Conservation (phyloP, 768 basidiomycete species). For the Suillus discolor region DNA sequence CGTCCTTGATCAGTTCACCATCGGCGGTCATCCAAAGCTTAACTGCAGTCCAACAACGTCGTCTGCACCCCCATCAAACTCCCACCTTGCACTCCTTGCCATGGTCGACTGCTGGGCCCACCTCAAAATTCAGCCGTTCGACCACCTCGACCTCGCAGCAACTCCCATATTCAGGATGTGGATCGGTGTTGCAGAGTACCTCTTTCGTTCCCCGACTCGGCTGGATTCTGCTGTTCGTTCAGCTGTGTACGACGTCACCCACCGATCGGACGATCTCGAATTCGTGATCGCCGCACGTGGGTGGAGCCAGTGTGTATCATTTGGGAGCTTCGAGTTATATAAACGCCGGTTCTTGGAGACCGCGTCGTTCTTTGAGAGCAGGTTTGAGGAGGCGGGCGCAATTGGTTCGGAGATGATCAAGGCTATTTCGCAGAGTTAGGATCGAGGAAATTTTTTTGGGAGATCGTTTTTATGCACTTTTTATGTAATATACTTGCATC, state of each 20-base stretch:
- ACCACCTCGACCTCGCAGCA: conserved; percentile 89
- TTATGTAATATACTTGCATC: neutral
- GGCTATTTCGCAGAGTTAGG: conserved; percentile 70
- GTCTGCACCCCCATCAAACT: conserved; percentile 56
- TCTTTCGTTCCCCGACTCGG: conserved; percentile 72
- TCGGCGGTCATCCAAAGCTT: conserved; percentile 48
- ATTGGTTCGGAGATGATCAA: conserved; percentile 90
- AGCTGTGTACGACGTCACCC: conserved; percentile 73
- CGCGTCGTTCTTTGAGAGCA: conserved; percentile 76
- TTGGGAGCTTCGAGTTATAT: conserved; percentile 92
- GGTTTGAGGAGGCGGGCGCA: conserved; percentile 85
- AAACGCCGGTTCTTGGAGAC: conserved; percentile 78
- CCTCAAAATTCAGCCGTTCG: conserved; percentile 84
- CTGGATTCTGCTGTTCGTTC: conserved; percentile 74
- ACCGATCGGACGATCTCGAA: conserved; percentile 89
- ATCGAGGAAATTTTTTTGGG: neutral
- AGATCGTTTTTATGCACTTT: neutral
- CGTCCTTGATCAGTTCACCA: conserved; percentile 86
- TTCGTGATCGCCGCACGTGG: conserved; percentile 92
- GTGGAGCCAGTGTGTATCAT: conserved; percentile 95
- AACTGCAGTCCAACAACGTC: conserved; percentile 10
- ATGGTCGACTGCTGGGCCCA: conserved; percentile 99
- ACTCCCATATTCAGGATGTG: conserved; percentile 96
- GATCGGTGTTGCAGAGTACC: conserved; percentile 95
- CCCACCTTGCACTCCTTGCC: conserved; percentile 90